Evolutionary conservation across 2,329 filamentous ascomycete species (phyloP), one percentile per base, ranked within the genome.

Genomic region (Colletotrichum liaoningense): DNA sequence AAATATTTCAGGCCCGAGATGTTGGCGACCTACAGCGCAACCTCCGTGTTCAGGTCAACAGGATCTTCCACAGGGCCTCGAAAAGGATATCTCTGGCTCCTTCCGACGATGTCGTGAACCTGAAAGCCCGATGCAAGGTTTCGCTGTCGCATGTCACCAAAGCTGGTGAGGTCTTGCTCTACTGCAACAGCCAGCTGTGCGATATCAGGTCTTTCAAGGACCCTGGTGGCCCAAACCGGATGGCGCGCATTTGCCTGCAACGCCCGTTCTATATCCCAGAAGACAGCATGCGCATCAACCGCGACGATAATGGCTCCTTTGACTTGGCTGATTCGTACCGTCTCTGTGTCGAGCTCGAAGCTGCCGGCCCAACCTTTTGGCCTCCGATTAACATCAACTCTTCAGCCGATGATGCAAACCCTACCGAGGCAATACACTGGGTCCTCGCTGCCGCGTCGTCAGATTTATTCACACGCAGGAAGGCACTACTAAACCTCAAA

Each of bases 181-280:
- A 89, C 76, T 88, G 88, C 75, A 85, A 89, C 77, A 89, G 85
- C 74, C 88, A 90, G 77, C 80, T 86, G 9, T 90, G 89, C 80
- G 85, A 85, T 56, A 81, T 91, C 74, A 86, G 83, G 64, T 82
- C 88, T 3, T 87, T 85, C 77, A 85, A 86, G 75, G 87, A 87
- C 49, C 81, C 86, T 2, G 82, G 84, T 63, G 86, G 84, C 33
- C 83, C 84, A 63, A 83, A 85, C 57, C 83, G 82, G 35, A 84
- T 88, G 70, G 85, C 87, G 14, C 84, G 86, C 59, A 81, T 90
- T 30, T 84, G 86, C 75, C 77, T 89, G 59, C 82, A 84, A 35
- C 79, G 81, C 26, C 87, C 89, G 1, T 90, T 91, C 73, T 83
- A 84, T 49, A 82, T 91, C 14, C 87, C 88, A 4, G 83, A 86